Percentiles rank a stretch among this genome's conserved stretches.
These are phyloP conservation scores for Dryas drummondii DNA, from an alignment of 306 rosid genomes.

Conservation along the genomic window DNA sequence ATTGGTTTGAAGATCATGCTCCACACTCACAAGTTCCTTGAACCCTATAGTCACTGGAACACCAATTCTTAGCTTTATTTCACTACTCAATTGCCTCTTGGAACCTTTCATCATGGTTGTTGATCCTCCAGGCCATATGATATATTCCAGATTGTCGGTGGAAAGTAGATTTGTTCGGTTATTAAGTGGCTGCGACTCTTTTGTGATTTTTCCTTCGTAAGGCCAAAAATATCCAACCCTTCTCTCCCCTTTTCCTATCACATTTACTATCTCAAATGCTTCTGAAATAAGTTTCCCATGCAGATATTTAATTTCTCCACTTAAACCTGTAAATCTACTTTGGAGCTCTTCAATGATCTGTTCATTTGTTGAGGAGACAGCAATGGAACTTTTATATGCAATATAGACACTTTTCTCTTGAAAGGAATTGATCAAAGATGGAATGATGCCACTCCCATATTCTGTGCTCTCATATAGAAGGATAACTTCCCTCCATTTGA, in stretches of 20 bases:
- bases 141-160: background rate
- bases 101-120: background rate
- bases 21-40: no score
- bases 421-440: background rate
- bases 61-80: no score
- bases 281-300: background rate
- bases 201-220: background rate
- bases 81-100: no score
- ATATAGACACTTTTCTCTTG: conserved; percentile 2
- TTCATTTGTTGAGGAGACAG: conserved; percentile 1
- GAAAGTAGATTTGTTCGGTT: background rate
- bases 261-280: background rate
- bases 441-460: background rate
- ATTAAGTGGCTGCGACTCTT: background rate
- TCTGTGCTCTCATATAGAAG: conserved; percentile 8
- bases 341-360: conserved; percentile 1
- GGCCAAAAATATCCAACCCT: background rate
- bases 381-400: background rate
- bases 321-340: background rate
- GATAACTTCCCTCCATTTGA: conserved; percentile 18
- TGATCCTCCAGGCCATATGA: background rate
- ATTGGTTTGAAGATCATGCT: no score
- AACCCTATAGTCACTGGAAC: no score
- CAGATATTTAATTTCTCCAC: background rate
- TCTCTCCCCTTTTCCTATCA: background rate